These are phyloP conservation scores for Tremellales sp. DNA, from an alignment of 1,284 basidiomycete genomes.

Conservation along the genomic window DNA sequence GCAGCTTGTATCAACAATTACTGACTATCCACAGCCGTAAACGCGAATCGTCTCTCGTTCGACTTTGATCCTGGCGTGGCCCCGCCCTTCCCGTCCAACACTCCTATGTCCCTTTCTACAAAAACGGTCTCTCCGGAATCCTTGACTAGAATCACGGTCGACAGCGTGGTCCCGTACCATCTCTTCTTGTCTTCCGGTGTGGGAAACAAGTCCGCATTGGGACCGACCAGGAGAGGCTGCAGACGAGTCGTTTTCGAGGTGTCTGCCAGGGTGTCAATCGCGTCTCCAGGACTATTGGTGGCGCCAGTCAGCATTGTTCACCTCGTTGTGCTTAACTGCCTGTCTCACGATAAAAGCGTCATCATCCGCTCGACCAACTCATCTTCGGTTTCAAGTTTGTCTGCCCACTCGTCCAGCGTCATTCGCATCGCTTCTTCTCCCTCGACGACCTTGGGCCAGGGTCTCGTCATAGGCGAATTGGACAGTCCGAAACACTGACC, in stretches of 20 bases:
- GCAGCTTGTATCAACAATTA: no score
- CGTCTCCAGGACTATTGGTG: slow-evolving; percentile 3
- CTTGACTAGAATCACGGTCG: slow-evolving; percentile 41
- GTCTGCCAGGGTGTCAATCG: slow-evolving; percentile 21
- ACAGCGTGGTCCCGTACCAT: slow-evolving; percentile 44
- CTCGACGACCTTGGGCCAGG: slow-evolving; percentile 41
- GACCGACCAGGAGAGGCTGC: slow-evolving; percentile 24
- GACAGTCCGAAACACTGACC: slow-evolving; percentile 26
- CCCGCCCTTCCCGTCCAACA: slow-evolving; percentile 25
- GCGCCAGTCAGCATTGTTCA: not conserved
- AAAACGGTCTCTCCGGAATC: slow-evolving; percentile 38
- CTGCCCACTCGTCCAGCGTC: slow-evolving; percentile 23
- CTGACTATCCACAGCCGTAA: slow-evolving; percentile 2
- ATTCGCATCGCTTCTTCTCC: slow-evolving; percentile 31
- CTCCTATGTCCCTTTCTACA: slow-evolving; percentile 41
- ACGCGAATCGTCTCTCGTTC: slow-evolving; percentile 17
- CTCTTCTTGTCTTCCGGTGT: slow-evolving; percentile 5
- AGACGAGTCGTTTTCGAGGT: slow-evolving; percentile 27
- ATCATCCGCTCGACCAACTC: slow-evolving; percentile 37
- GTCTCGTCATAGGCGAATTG: slow-evolving; percentile 35
- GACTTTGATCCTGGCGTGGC: slow-evolving; percentile 21
- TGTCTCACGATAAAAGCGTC: slow-evolving; percentile 35
- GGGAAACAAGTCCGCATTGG: slow-evolving; percentile 3
- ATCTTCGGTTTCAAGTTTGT: slow-evolving; percentile 20
- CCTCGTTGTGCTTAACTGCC: not conserved